phyloP scores from a whole-genome alignment of 768 basidiomycete genomes.

The Strobilomyces echinocephalus region DNA sequence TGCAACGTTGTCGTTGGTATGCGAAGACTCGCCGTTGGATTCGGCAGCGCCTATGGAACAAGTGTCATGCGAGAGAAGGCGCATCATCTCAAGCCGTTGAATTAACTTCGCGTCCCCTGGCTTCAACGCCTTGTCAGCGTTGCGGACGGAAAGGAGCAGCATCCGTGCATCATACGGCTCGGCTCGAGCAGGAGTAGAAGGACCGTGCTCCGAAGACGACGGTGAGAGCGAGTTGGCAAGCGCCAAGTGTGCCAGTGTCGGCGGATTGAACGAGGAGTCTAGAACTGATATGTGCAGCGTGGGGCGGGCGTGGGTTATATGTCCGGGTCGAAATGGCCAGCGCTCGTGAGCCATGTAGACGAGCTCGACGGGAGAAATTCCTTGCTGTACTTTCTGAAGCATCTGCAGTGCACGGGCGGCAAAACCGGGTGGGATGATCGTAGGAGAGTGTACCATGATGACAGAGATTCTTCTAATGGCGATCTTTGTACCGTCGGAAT shows the following conservation, averaged over 20 bases:
- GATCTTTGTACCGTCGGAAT: neutral
- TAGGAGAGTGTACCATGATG: conserved; percentile 7
- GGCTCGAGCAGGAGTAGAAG: neutral
- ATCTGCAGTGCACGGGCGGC: conserved; percentile 17
- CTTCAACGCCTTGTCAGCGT: conserved; percentile 77
- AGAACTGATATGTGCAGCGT: conserved; percentile 63
- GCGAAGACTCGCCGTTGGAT: neutral
- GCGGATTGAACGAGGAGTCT: conserved; percentile 93
- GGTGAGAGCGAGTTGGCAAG: conserved; percentile 48
- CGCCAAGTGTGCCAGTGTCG: conserved; percentile 78
- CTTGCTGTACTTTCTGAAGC: conserved; percentile 38
- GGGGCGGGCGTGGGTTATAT: conserved; percentile 1
- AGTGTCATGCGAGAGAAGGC: conserved; percentile 53
- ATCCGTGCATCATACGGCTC: conserved; percentile 65
- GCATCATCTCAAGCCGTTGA: conserved; percentile 89
- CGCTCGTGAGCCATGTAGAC: conserved; percentile 53
- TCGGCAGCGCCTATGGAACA: neutral
- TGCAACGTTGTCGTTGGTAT: conserved; percentile 47
- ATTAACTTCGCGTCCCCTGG: conserved; percentile 64
- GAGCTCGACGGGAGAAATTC: conserved; percentile 50
- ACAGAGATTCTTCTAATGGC: neutral
- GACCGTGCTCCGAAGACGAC: conserved; percentile 11
- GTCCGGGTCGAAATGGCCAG: conserved; percentile 55
- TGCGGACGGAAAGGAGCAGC: conserved; percentile 77
- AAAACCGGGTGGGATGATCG: conserved; percentile 15